These are phyloP conservation scores for Aspergillus awamori DNA, from an alignment of 2,329 filamentous ascomycete species.

Conservation along the genomic window DNA sequence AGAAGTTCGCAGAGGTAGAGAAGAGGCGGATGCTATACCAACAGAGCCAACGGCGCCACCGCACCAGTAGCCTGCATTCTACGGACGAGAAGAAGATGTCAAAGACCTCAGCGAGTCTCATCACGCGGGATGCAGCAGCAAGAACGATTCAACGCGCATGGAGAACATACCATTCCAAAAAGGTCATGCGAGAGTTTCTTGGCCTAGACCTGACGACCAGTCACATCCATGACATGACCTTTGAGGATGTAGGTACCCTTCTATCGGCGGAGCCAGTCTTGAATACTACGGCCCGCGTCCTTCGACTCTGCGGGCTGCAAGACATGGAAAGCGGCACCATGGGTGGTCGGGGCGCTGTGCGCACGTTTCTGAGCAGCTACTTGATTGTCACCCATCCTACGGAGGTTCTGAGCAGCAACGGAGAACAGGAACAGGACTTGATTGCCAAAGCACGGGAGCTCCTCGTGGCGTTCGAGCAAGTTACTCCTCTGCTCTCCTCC, in stretches of 20 bases:
- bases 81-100: slow-evolving; percentile 48
- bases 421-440: slow-evolving; percentile 64
- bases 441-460: slow-evolving; percentile 64
- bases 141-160: slow-evolving; percentile 62
- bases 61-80: slow-evolving; percentile 55
- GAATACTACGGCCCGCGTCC: slow-evolving; percentile 55
- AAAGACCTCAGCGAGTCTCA: slow-evolving; percentile 36
- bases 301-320: slow-evolving; percentile 59
- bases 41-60: slow-evolving; percentile 52
- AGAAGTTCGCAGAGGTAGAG: slow-evolving; percentile 66
- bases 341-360: slow-evolving; percentile 55
- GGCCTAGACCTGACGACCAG: slow-evolving; percentile 57
- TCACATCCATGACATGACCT: slow-evolving; percentile 55
- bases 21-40: slow-evolving; percentile 56
- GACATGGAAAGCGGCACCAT: slow-evolving; percentile 54
- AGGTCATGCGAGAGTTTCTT: slow-evolving; percentile 54
- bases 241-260: slow-evolving; percentile 61
- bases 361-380: slow-evolving; percentile 66
- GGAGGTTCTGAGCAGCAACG: slow-evolving; percentile 62
- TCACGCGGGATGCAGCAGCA: slow-evolving; percentile 58
- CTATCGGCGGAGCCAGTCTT: slow-evolving; percentile 60
- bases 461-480: slow-evolving; percentile 58
- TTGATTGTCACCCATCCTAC: slow-evolving; percentile 64
- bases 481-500: slow-evolving; percentile 53
- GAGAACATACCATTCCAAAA: slow-evolving; percentile 54